Conservation (phyloP, 768 basidiomycete species). For the Trichaptum fuscoviolaceum region DNA sequence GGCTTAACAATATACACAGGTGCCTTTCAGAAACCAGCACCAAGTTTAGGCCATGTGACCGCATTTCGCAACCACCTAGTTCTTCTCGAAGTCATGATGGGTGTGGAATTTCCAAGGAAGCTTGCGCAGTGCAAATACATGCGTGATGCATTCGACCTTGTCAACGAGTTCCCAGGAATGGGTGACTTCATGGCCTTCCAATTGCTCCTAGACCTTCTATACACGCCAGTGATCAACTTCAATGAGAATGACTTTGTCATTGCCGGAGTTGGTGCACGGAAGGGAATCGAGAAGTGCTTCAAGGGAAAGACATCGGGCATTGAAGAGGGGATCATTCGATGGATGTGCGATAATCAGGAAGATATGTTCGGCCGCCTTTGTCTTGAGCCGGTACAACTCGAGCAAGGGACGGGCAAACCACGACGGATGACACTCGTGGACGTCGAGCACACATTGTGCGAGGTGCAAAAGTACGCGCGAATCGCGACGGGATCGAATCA, state of each 20-base stretch:
- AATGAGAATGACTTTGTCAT: slow-evolving; percentile 66
- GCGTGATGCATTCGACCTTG: slow-evolving; percentile 54
- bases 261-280: slow-evolving; percentile 59
- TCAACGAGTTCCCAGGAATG: slow-evolving; percentile 58
- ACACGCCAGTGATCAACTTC: slow-evolving; percentile 47
- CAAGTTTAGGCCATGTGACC: slow-evolving; percentile 42
- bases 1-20: slow-evolving; percentile 56
- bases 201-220: slow-evolving; percentile 54
- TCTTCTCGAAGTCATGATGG: slow-evolving; percentile 53
- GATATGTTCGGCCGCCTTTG: slow-evolving; percentile 58
- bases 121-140: slow-evolving; percentile 48
- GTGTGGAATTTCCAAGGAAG: slow-evolving; percentile 42
- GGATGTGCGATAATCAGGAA: slow-evolving; percentile 54
- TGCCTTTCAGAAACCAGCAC: slow-evolving; percentile 69
- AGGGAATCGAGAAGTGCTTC: slow-evolving; percentile 69
- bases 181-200: slow-evolving; percentile 74
- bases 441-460: slow-evolving; percentile 75
- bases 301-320: slow-evolving; percentile 34
- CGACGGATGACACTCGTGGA: slow-evolving; percentile 55
- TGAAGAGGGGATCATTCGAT: slow-evolving; percentile 57
- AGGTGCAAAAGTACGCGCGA: slow-evolving; percentile 74
- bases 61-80: slow-evolving; percentile 57
- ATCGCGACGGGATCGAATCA: slow-evolving; percentile 42
- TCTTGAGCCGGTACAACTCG: slow-evolving; percentile 26
- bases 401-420: slow-evolving; percentile 14